A percentile compares a stretch with the other conserved stretches of the same genome.
Evolutionary conservation across 2,329 filamentous ascomycete genomes (phyloP).

Genomic region (Hypoxylon sp.): DNA sequence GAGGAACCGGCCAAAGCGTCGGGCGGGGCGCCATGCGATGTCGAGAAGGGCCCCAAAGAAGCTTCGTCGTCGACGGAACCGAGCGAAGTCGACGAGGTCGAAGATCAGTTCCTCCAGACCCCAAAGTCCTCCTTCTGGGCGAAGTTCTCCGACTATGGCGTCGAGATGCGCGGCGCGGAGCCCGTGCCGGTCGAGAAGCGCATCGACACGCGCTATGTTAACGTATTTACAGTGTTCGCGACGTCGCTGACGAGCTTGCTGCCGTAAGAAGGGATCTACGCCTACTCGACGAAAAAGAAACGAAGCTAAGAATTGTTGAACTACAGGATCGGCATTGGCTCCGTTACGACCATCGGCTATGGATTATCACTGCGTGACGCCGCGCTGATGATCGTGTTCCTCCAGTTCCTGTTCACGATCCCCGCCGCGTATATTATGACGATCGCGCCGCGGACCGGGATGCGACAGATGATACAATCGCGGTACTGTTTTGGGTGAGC

Average conservation of each 20-base stretch:
- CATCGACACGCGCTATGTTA: constrained; percentile 49
- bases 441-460: constrained; percentile 36
- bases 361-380: constrained; percentile 35
- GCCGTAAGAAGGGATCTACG: constrained; percentile 42
- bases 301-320: constrained; percentile 1
- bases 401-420: constrained; percentile 34
- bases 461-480: constrained; percentile 41
- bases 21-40: constrained; percentile 17
- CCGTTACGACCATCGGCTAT: constrained; percentile 39
- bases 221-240: constrained; percentile 50
- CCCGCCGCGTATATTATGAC: constrained; percentile 40
- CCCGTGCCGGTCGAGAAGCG: constrained; percentile 49
- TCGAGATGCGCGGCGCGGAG: constrained; percentile 49
- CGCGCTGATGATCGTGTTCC: constrained; percentile 38
- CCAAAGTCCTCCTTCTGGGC: constrained; percentile 36
- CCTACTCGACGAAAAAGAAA: neutral
- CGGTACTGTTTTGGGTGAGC: constrained; percentile 37
- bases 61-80: constrained; percentile 13
- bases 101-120: constrained; percentile 35
- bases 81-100: constrained; percentile 28
- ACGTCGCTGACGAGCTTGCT: constrained; percentile 51
- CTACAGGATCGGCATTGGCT: constrained; percentile 40
- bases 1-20: constrained; percentile 5
- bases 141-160: constrained; percentile 38
- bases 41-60: constrained; percentile 31